These are phyloP conservation scores for Scutellaria barbata DNA, from an alignment of 257 asterid genomes.

Conservation along the genomic window DNA sequence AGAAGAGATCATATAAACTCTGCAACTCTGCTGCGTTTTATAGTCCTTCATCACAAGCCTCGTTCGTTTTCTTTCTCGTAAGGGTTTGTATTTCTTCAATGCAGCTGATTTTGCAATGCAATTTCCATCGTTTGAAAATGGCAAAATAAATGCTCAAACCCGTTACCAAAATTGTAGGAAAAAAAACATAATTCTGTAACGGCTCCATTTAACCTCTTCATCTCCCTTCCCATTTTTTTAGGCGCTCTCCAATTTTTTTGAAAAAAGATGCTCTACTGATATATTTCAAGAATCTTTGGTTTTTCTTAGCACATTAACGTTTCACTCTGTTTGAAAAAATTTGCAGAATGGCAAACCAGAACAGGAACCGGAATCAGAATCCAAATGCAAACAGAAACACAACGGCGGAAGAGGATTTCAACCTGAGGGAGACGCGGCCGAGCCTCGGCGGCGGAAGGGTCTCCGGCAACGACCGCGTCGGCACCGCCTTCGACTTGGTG, in stretches of 20 bases:
- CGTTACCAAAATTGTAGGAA: conserved; percentile 49
- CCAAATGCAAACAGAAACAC: conserved; percentile 22
- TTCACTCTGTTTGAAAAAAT: neutral
- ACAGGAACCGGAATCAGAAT: conserved; percentile 34
- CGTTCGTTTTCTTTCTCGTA: conserved; percentile 1
- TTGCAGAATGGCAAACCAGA: conserved; percentile 46
- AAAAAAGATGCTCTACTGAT: neutral
- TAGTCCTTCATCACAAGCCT: neutral
- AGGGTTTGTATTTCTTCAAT: conserved; percentile 12
- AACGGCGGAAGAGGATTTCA: conserved; percentile 54
- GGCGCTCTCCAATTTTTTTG: conserved; percentile 41
- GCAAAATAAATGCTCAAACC: conserved; percentile 23
- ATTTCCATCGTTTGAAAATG: conserved; percentile 1
- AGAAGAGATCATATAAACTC: too few relatives aligned
- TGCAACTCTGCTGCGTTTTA: neutral
- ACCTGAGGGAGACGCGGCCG: conserved; percentile 78
- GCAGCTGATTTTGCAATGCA: neutral
- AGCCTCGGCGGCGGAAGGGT: conserved; percentile 83
- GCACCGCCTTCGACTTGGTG: conserved; percentile 81
- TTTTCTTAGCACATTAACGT: neutral
- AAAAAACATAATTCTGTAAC: conserved; percentile 41
- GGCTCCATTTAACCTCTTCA: conserved; percentile 45
- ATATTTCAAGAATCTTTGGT: conserved; percentile 23
- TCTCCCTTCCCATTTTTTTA: conserved; percentile 35
- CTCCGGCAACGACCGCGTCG: conserved; percentile 58